Conservation (phyloP, 2,329 filamentous ascomycete genomes). For the Ophiostoma pallidulum region DNA sequence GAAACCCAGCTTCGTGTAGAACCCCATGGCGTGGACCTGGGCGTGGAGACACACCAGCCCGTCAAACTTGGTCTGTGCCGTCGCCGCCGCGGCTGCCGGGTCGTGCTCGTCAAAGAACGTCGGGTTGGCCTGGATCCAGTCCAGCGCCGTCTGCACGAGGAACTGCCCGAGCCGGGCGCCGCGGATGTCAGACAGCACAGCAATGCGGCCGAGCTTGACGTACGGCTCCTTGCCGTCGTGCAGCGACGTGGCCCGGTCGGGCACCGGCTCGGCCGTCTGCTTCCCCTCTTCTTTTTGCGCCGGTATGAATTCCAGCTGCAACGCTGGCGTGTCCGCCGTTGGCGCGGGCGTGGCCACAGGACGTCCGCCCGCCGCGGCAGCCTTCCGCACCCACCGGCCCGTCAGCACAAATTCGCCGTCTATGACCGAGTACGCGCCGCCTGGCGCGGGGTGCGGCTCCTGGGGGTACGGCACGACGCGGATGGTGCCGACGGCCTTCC, state of each 20-base stretch:
- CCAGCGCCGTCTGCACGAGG: conserved; percentile 57
- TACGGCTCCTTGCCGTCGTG: conserved; percentile 63
- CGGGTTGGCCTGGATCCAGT: conserved; percentile 57
- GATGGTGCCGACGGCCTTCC: conserved; percentile 60
- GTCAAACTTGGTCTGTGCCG: conserved; percentile 46
- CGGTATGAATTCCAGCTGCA: conserved; percentile 14
- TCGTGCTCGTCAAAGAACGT: conserved; percentile 42
- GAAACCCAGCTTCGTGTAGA: conserved; percentile 69
- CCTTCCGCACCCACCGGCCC: conserved; percentile 17
- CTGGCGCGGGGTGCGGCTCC: conserved; percentile 47
- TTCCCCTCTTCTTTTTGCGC: conserved; percentile 17
- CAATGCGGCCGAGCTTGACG: conserved; percentile 71
- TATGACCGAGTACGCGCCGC: conserved; percentile 34
- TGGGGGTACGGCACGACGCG: conserved; percentile 78
- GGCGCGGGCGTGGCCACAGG: neutral
- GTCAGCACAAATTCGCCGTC: conserved; percentile 29
- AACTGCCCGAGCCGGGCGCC: conserved; percentile 54
- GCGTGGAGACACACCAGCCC: conserved; percentile 74
- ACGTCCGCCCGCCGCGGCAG: conserved; percentile 14
- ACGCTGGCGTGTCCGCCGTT: conserved; percentile 11
- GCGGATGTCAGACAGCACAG: conserved; percentile 57
- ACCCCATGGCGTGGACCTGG: conserved; percentile 52
- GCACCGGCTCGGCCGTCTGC: conserved; percentile 4
- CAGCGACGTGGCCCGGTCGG: conserved; percentile 39
- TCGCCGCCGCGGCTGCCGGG: conserved; percentile 25